Evolutionary conservation across 805 yeast species (phyloP).

Genomic region (Candida loeiensis): DNA sequence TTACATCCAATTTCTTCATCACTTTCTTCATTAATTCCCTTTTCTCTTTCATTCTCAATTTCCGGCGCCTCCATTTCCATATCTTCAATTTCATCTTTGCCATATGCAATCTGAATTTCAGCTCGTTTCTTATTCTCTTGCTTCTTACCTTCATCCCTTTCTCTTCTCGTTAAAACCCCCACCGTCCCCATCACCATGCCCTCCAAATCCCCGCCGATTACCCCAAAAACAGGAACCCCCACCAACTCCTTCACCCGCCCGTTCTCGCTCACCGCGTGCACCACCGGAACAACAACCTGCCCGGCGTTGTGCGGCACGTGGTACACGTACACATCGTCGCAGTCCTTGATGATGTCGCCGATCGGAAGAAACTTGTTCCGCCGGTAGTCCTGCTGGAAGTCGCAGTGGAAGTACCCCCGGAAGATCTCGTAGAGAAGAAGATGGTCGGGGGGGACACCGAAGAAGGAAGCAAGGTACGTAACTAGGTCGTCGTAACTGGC

Average conservation of each 20-base stretch:
- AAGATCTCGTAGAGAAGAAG: constrained; percentile 47
- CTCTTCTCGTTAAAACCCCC: not conserved
- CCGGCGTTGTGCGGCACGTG: constrained; percentile 43
- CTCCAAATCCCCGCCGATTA: not conserved
- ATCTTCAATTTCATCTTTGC: not conserved
- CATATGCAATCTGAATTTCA: no score
- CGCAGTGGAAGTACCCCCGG: constrained; percentile 62
- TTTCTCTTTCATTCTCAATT: not conserved
- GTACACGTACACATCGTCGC: constrained; percentile 68
- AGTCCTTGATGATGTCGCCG: constrained; percentile 57
- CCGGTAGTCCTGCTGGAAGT: constrained; percentile 58
- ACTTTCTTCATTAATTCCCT: not conserved
- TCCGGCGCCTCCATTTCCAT: no score
- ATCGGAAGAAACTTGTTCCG: constrained; percentile 58
- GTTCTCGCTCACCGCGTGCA: constrained; percentile 40
- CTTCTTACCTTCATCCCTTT: not conserved
- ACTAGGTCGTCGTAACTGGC: constrained; percentile 64
- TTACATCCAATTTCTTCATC: not conserved
- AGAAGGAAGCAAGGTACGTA: constrained; percentile 51
- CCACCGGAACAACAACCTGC: constrained; percentile 54
- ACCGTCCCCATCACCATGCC: not conserved
- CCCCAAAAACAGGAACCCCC: constrained; percentile 68
- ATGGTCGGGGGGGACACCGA: constrained; percentile 23
- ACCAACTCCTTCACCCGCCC: constrained; percentile 38
- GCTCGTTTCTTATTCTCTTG: no score